A percentile compares a stretch with the other conserved stretches of the same genome.
Conservation (phyloP, 208 protist genomes). For the Strigomonas culicis region DNA sequence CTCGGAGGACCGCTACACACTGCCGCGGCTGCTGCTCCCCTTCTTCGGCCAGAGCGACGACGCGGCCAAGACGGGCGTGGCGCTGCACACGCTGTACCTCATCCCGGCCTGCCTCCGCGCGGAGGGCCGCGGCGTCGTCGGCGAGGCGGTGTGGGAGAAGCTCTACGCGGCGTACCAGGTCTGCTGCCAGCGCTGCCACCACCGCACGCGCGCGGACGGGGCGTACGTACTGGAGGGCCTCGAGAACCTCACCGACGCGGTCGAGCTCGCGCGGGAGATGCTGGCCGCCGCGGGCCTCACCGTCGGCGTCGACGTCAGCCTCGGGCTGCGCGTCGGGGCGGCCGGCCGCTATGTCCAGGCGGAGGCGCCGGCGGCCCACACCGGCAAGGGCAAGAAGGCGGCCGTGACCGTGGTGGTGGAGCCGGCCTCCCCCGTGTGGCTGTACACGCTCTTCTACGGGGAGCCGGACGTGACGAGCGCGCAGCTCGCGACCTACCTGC, state of each 20-base stretch:
- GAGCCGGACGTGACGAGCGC: constrained; percentile 61
- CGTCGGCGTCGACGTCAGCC: constrained; percentile 26
- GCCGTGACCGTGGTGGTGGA: constrained; percentile 7
- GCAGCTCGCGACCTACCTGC: constrained; percentile 69
- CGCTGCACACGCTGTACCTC: constrained; percentile 14
- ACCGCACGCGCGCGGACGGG: constrained; percentile 20
- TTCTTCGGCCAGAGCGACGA: constrained; percentile 27
- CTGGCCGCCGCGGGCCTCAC: constrained; percentile 29
- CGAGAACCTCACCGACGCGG: constrained; percentile 38
- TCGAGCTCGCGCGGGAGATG: constrained; percentile 30
- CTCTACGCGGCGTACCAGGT: constrained; percentile 13
- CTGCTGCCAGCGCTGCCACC: constrained; percentile 16
- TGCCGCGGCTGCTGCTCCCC: constrained; percentile 25
- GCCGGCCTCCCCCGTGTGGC: constrained; percentile 1
- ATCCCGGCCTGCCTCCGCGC: neutral
- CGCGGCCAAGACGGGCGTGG: constrained; percentile 11
- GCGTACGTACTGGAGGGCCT: constrained; percentile 36
- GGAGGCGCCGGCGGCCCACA: neutral
- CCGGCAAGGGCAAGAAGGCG: constrained; percentile 13
- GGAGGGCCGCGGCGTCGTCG: neutral
- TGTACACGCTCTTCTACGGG: constrained; percentile 62
- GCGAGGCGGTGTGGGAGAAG: neutral
- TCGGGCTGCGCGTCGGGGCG: constrained; percentile 38
- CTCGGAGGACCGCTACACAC: constrained; percentile 15
- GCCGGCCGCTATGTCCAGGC: constrained; percentile 3